A percentile compares a stretch with the other conserved stretches of the same genome.
These are phyloP conservation scores for Wickerhamiella sorbophila DNA, from an alignment of 805 yeast species.

Conservation along the genomic window DNA sequence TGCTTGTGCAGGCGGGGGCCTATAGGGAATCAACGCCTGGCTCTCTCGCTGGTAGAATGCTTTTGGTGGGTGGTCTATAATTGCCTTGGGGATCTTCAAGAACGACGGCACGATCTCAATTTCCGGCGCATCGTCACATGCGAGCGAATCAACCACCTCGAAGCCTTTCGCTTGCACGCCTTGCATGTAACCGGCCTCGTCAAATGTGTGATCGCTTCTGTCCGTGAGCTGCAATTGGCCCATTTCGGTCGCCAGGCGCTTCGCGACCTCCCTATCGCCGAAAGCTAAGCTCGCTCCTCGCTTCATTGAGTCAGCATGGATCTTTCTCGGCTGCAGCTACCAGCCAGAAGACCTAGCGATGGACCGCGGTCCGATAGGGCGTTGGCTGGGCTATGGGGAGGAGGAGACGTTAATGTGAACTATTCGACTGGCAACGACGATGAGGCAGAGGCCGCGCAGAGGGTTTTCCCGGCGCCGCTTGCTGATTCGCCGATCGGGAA, in stretches of 20 bases:
- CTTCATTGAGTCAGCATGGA: constrained; percentile 5
- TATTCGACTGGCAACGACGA: constrained; percentile 12
- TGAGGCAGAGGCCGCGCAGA: neutral
- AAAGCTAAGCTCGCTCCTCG: constrained; percentile 1
- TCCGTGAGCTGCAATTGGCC: neutral
- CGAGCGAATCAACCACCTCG: constrained; percentile 4
- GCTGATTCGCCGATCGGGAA: too few species aligned
- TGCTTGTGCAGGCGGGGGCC: neutral
- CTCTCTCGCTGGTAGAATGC: constrained; percentile 12
- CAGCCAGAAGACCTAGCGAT: neutral
- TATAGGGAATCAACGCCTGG: constrained; percentile 10
- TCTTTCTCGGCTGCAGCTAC: constrained; percentile 2
- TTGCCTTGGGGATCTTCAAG: constrained; percentile 6
- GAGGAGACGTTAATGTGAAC: constrained; percentile 12
- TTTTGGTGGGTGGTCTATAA: neutral
- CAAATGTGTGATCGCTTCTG: neutral
- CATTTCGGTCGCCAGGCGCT: constrained; percentile 3
- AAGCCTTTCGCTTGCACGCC: constrained; percentile 12
- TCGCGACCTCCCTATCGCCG: neutral
- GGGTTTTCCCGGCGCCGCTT: too few species aligned
- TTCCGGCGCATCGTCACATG: constrained; percentile 12
- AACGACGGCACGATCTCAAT: constrained; percentile 13
- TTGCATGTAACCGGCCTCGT: constrained; percentile 8
- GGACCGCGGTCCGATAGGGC: neutral
- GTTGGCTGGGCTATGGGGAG: neutral